Evolutionary conservation across 352 stramenopile genomes (phyloP).

Genomic region (Phytophthora europaea): DNA sequence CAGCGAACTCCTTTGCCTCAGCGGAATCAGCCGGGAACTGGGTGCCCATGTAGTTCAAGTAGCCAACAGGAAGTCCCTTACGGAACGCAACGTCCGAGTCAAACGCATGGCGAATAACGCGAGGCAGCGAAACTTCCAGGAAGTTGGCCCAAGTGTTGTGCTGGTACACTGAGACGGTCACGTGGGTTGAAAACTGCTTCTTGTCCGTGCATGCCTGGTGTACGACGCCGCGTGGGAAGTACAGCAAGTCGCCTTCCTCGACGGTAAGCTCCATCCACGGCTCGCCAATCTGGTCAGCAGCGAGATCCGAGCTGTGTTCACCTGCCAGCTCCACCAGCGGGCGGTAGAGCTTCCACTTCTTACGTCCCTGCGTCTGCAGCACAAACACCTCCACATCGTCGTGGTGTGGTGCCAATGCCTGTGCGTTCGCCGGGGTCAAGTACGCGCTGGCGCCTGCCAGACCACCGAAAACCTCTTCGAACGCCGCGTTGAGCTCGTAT

Average conservation of each 20-base stretch:
- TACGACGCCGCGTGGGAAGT: constrained; percentile 86
- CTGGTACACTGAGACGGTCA: constrained; percentile 91
- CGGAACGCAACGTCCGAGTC: constrained; percentile 82
- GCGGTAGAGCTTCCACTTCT: constrained; percentile 91
- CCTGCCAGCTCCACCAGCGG: constrained; percentile 77
- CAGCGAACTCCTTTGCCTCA: constrained; percentile 61
- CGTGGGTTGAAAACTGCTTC: constrained; percentile 85
- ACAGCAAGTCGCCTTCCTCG: constrained; percentile 87
- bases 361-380: constrained; percentile 85
- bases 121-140: constrained; percentile 80
- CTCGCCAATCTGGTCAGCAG: constrained; percentile 69
- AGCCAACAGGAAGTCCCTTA: constrained; percentile 75
- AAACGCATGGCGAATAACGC: constrained; percentile 82
- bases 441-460: constrained; percentile 85
- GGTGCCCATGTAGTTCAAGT: constrained; percentile 79
- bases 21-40: constrained; percentile 57
- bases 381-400: constrained; percentile 92
- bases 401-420: constrained; percentile 88
- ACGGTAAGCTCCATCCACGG: constrained; percentile 87
- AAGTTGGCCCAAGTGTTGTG: constrained; percentile 92
- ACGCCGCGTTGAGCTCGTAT: constrained; percentile 79
- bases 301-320: constrained; percentile 84
- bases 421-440: constrained; percentile 76
- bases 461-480: constrained; percentile 82
- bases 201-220: constrained; percentile 85